phyloP scores from a whole-genome alignment of 805 yeast species.

The Myxozyma sirexii region DNA sequence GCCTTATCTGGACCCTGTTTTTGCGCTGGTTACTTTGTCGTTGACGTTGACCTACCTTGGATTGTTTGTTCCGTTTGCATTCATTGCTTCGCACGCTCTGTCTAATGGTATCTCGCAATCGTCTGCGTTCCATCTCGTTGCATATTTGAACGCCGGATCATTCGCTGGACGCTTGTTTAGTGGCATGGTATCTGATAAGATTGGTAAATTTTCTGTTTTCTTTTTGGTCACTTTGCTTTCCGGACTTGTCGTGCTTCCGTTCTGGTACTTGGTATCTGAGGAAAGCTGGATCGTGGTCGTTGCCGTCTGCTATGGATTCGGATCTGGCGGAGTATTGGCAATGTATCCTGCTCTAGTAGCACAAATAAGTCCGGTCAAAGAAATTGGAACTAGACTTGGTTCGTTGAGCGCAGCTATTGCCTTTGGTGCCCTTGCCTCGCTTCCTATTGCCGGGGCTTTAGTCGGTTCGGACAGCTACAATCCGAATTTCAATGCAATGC shows the following conservation, averaged over 20 bases:
- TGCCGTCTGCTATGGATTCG: constrained; percentile 41
- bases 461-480: constrained; percentile 16
- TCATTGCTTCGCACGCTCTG: constrained; percentile 41
- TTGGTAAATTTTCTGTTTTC: constrained; percentile 52
- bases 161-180: constrained; percentile 55
- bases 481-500: constrained; percentile 26
- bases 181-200: constrained; percentile 51
- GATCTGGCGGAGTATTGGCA: constrained; percentile 43
- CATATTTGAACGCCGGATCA: constrained; percentile 46
- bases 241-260: constrained; percentile 40
- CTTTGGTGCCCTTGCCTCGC: constrained; percentile 46
- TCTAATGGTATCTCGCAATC: constrained; percentile 32
- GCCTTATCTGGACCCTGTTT: constrained; percentile 40
- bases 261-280: constrained; percentile 21
- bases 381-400: constrained; percentile 55
- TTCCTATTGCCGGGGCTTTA: constrained; percentile 42
- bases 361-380: constrained; percentile 37
- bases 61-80: constrained; percentile 43
- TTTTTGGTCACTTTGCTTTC: constrained; percentile 41
- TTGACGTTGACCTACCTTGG: constrained; percentile 40
- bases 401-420: constrained; percentile 60
- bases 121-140: constrained; percentile 40
- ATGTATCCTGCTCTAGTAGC: constrained; percentile 43
- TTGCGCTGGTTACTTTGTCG: constrained; percentile 38
- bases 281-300: constrained; percentile 34